Conservation (phyloP, 2,329 filamentous ascomycete species). For the Pseudogymnoascus sp. region DNA sequence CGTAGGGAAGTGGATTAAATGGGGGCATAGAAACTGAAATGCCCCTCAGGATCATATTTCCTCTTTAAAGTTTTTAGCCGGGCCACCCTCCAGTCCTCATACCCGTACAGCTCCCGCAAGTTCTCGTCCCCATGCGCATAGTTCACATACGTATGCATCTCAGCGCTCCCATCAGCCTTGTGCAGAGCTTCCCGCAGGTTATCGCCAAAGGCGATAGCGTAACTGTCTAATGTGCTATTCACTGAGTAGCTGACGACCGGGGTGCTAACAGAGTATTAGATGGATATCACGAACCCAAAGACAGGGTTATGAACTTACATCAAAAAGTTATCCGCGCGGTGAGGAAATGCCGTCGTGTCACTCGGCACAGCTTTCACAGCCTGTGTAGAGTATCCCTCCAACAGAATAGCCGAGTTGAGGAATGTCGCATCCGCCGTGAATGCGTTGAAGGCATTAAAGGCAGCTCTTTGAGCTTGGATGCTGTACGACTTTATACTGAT, state of each 20-base stretch:
- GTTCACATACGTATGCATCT: constrained; percentile 38
- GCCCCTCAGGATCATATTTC: constrained; percentile 38
- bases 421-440: constrained; percentile 22
- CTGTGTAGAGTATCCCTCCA: constrained; percentile 30
- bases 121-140: constrained; percentile 41
- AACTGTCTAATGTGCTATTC: constrained; percentile 23
- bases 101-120: constrained; percentile 36
- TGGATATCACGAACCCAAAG: not conserved
- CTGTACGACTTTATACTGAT: not conserved
- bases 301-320: constrained; percentile 9
- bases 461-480: not conserved
- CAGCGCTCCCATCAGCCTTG: constrained; percentile 24
- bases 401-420: constrained; percentile 1
- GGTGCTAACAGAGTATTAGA: constrained; percentile 13
- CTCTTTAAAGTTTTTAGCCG: constrained; percentile 37
- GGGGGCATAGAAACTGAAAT: constrained; percentile 37
- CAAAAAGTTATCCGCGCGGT: constrained; percentile 27
- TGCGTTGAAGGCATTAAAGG: constrained; percentile 19
- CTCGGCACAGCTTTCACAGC: not conserved
- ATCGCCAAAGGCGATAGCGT: constrained; percentile 30
- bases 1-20: constrained; percentile 14
- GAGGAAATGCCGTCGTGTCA: not conserved
- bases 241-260: constrained; percentile 31
- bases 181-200: constrained; percentile 30
- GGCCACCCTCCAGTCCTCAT: constrained; percentile 39